phyloP scores from a whole-genome alignment of 257 asterid genomes.

The Solanum peruvianum region DNA sequence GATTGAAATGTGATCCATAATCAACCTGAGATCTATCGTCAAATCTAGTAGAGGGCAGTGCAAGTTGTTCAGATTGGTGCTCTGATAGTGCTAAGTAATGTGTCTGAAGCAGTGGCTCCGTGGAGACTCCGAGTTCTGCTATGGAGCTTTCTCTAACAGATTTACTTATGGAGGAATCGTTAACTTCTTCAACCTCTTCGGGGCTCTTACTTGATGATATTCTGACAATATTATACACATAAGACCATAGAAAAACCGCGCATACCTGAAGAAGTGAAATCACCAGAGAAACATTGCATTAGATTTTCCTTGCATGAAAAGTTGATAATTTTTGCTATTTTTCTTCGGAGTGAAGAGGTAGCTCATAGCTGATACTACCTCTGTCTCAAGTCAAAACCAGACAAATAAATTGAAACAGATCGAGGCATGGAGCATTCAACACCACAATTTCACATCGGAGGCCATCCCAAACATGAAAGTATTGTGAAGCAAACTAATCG shows the following conservation, averaged over 20 bases:
- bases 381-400: neutral
- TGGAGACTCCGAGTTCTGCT: constrained; percentile 15
- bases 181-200: constrained; percentile 35
- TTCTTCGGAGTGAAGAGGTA: neutral
- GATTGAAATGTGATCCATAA: neutral
- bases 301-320: neutral
- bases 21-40: constrained; percentile 31
- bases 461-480: neutral
- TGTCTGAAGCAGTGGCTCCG: constrained; percentile 49
- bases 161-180: constrained; percentile 22
- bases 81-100: constrained; percentile 2
- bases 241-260: constrained; percentile 71
- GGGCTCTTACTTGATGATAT: constrained; percentile 37
- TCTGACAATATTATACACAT: constrained; percentile 63
- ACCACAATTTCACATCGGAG: neutral
- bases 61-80: constrained; percentile 1
- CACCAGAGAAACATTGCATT: neutral
- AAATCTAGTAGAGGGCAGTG: constrained; percentile 18
- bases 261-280: constrained; percentile 39
- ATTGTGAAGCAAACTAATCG: neutral
- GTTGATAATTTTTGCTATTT: neutral
- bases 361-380: neutral
- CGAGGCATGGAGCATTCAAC: neutral
- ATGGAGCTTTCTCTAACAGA: constrained; percentile 20
- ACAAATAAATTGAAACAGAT: neutral